phyloP scores from a whole-genome alignment of 2,329 filamentous ascomycete genomes.

The Waltergamsia citrina region DNA sequence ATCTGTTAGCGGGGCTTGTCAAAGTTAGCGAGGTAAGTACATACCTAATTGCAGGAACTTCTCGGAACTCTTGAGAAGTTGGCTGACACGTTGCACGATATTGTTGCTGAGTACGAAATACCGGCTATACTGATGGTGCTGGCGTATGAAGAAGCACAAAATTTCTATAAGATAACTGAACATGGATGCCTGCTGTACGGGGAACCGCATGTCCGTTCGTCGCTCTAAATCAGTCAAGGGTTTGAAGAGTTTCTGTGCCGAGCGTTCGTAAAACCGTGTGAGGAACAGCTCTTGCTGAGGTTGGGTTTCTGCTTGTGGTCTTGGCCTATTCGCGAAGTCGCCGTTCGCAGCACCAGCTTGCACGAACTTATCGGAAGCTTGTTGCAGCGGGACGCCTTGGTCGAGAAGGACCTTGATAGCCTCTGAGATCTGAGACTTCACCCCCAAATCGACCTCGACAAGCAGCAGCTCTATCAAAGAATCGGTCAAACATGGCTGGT shows the following conservation, averaged over 20 bases:
- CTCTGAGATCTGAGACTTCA: slow-evolving; percentile 92
- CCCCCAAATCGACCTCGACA: slow-evolving; percentile 84
- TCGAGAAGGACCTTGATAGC: slow-evolving; percentile 91
- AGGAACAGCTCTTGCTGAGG: slow-evolving; percentile 81
- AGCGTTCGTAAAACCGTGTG: slow-evolving; percentile 80
- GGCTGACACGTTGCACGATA: slow-evolving; percentile 68
- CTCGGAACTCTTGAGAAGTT: slow-evolving; percentile 73
- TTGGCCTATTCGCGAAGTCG: slow-evolving; percentile 52
- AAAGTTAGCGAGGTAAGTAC: slow-evolving; percentile 13
- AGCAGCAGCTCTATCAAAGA: slow-evolving; percentile 86
- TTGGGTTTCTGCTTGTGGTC: slow-evolving; percentile 46
- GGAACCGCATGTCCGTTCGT: slow-evolving; percentile 59
- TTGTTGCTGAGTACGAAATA: slow-evolving; percentile 78
- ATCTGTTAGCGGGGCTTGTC: background rate
- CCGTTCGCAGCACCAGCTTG: slow-evolving; percentile 53
- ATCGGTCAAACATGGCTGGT: slow-evolving; percentile 77
- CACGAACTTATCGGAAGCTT: slow-evolving; percentile 31
- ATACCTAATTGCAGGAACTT: slow-evolving; percentile 87
- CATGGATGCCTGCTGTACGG: slow-evolving; percentile 77
- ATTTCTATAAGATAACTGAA: slow-evolving; percentile 89
- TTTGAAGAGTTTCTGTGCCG: slow-evolving; percentile 75
- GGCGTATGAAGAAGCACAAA: slow-evolving; percentile 84
- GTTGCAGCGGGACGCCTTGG: slow-evolving; percentile 40
- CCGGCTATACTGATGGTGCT: slow-evolving; percentile 79
- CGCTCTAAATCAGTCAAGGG: slow-evolving; percentile 75